Percentiles rank a stretch among this genome's conserved stretches.
Evolutionary conservation across 768 basidiomycete genomes (phyloP).

Genomic region (Heimioporus sp.): DNA sequence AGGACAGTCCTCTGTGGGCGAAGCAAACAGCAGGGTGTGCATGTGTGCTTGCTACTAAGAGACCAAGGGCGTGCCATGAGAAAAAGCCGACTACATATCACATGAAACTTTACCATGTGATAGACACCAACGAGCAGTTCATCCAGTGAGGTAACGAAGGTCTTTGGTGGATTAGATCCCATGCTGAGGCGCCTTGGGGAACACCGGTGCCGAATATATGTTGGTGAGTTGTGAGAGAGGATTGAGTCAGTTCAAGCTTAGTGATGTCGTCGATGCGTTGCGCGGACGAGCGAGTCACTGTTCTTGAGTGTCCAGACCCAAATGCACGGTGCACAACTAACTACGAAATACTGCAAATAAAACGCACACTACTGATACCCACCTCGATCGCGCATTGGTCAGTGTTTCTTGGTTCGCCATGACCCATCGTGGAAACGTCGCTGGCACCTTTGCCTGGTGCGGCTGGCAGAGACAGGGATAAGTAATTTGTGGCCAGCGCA

Average conservation of each 20-base stretch:
- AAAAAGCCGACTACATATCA: background rate
- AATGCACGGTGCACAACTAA: background rate
- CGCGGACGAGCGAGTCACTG: constrained; percentile 54
- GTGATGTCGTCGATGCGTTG: constrained; percentile 82
- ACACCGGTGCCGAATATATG: constrained; percentile 57
- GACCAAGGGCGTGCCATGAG: background rate
- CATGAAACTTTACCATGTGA: constrained; percentile 71
- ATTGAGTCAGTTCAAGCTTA: constrained; percentile 3
- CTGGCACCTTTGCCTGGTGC: too few species aligned
- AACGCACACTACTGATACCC: too few species aligned
- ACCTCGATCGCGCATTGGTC: too few species aligned
- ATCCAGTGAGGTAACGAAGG: constrained; percentile 69
- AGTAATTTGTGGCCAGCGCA: too few species aligned
- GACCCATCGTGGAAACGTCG: too few species aligned
- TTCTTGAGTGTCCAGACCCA: constrained; percentile 53
- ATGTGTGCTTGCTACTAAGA: constrained; percentile 92
- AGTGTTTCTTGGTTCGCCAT: too few species aligned
- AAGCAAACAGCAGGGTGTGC: constrained; percentile 73
- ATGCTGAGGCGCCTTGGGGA: constrained; percentile 59
- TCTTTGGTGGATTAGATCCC: constrained; percentile 80
- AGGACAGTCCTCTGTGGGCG: constrained; percentile 41
- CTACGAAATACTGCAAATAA: too few species aligned
- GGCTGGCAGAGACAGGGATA: too few species aligned
- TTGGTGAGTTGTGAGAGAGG: background rate
- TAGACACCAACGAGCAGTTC: constrained; percentile 90